Base-by-base conservation (phyloP, 1,284 basidiomycete genomes). In the Tremellales sp. region DNA sequence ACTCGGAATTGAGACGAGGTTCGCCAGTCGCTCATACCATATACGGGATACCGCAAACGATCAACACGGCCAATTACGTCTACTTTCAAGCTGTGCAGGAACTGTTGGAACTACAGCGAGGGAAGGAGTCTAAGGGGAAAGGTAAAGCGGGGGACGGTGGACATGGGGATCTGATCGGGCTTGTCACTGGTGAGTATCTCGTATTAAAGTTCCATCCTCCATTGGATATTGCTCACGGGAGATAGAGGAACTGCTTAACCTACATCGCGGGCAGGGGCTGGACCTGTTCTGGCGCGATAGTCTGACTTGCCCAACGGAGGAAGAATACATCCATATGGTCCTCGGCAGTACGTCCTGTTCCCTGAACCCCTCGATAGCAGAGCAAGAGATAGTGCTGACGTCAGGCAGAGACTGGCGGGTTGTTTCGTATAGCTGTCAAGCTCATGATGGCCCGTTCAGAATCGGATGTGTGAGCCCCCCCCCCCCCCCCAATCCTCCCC, bases 21-120 rank as follows among this genome's bases (percentile, higher is more conserved):
- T 79, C 84, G 22, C 96, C 60, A 82, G 92, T 94, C 13, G 84
- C 90, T 0, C 93, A 98, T 76, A 89, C 87, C 75, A 91, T 97
- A 56, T 98, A 94, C 64, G 94, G 94, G 2, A 76, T 96, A 2
- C 90, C 94, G 0, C 93, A 97, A 68, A 97, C 94, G 0, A 93
- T 98, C 76, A 99, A 99, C 69, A 85, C 89, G 0, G 94, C 93
- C 1, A 97, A 97, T 70, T 97, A 97, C 61, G 89, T 92, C 37
- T 97, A 96, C 72, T 97, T 97, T 65, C 80, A 87, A 25, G 89
- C 87, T 0, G 90, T 86, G 70, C 81, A 86, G 59, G 85, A 89
- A 60, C 78, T 89, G 0, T 82, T 86, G 44, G n/a, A 53, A 43
- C 25, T 61, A 29, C 51, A 54, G 54, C 40, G 54, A 46, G 24